Evolutionary conservation across 768 basidiomycete species (phyloP).

Genomic region (Tephrocybe sp.): DNA sequence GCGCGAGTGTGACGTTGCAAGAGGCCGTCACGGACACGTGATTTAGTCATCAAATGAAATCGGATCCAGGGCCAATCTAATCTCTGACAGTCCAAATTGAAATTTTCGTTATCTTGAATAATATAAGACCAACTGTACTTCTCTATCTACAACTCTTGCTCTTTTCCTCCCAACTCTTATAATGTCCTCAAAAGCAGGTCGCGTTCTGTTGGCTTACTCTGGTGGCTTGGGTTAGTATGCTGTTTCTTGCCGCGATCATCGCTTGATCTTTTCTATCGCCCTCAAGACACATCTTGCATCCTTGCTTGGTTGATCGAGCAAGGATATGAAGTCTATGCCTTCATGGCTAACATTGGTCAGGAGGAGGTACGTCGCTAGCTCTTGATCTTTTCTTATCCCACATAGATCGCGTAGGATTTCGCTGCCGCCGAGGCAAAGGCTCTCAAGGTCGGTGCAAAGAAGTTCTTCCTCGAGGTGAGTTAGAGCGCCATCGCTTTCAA

Average conservation of each 20-base stretch:
- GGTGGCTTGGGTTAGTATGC: constrained; percentile 88
- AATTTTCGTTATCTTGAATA: constrained; percentile 8
- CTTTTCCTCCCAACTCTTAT: constrained; percentile 12
- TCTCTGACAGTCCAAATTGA: background rate
- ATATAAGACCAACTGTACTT: too few relatives aligned
- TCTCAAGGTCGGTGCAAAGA: constrained; percentile 88
- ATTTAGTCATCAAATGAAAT: constrained; percentile 5
- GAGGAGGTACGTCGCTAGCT: constrained; percentile 60
- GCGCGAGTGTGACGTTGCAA: background rate
- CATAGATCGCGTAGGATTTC: constrained; percentile 68
- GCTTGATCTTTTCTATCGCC: constrained; percentile 12
- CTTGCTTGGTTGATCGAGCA: constrained; percentile 98
- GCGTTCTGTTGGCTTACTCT: constrained; percentile 96
- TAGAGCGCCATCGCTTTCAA: background rate
- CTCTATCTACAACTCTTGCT: too few relatives aligned
- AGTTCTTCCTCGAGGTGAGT: constrained; percentile 86
- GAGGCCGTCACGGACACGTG: constrained; percentile 4
- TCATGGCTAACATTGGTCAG: constrained; percentile 95
- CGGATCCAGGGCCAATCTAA: constrained; percentile 11
- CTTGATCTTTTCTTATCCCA: constrained; percentile 8
- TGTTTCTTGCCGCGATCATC: constrained; percentile 17
- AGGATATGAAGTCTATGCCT: constrained; percentile 95
- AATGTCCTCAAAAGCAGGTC: constrained; percentile 64
- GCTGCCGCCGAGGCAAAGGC: constrained; percentile 90
- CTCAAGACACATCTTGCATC: constrained; percentile 95